phyloP scores from a whole-genome alignment of 495 filamentous ascomycete species.

The Poronia punctata region DNA sequence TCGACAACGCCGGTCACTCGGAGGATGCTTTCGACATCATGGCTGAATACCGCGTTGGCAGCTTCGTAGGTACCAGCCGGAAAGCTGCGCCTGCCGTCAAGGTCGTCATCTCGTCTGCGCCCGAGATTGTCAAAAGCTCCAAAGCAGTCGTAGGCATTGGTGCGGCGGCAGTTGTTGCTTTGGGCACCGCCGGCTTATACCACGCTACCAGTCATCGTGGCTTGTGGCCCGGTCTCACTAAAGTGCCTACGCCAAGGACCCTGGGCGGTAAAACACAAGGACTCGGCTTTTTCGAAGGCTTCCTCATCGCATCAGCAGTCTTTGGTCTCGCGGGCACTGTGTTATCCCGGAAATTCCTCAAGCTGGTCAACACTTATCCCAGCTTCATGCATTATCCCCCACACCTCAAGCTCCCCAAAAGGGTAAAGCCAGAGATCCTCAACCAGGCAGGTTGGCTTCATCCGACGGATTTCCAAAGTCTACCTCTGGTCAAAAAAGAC shows the following conservation, averaged over 20 bases:
- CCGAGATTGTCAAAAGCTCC: conserved; percentile 1
- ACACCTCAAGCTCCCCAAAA: conserved; percentile 26
- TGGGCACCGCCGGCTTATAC: conserved; percentile 8
- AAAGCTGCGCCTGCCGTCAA: conserved; percentile 1
- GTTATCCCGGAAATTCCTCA: conserved; percentile 17
- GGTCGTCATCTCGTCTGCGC: conserved; percentile 4
- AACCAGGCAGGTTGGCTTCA: conserved; percentile 34
- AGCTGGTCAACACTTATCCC: conserved; percentile 25
- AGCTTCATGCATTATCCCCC: conserved; percentile 37
- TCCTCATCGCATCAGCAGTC: conserved; percentile 27
- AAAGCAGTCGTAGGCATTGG: background rate
- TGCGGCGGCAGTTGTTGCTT: conserved; percentile 1
- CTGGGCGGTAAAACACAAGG: conserved; percentile 13
- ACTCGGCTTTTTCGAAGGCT: conserved; percentile 27
- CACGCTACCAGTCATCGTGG: background rate
- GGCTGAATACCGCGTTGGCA: conserved; percentile 18
- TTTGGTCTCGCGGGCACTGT: conserved; percentile 19
- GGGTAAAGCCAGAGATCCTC: conserved; percentile 27
- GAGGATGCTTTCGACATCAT: conserved; percentile 40
- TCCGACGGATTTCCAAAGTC: conserved; percentile 36
- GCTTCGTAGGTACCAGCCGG: conserved; percentile 15
- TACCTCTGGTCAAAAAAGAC: conserved; percentile 37
- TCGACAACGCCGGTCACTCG: conserved; percentile 54
- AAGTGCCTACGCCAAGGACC: conserved; percentile 1
- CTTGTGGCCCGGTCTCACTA: background rate